A percentile compares a stretch with the other conserved stretches of the same genome.
These are phyloP conservation scores for Macrotyloma uniflorum DNA, from an alignment of 306 rosid genomes.

Conservation along the genomic window DNA sequence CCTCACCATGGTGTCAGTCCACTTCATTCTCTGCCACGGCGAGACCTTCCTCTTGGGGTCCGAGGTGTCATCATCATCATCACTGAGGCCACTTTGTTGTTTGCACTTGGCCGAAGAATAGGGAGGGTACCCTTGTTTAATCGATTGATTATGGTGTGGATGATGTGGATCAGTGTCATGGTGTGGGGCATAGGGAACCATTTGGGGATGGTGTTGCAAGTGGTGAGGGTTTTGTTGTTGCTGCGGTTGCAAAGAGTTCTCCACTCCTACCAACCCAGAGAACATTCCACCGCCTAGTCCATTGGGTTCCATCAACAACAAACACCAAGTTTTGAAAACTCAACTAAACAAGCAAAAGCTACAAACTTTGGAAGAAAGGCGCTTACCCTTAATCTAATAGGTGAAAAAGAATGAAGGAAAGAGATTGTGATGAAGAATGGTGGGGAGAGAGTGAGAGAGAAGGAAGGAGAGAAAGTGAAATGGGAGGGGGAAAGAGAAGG, in stretches of 20 bases:
- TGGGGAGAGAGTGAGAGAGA: not conserved
- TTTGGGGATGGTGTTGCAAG: constrained; percentile 52
- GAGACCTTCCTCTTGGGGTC: constrained; percentile 72
- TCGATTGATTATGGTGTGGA: constrained; percentile 47
- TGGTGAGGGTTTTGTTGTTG: constrained; percentile 52
- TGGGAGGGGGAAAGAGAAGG: not conserved
- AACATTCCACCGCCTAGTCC: constrained; percentile 65
- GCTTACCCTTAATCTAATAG: constrained; percentile 41
- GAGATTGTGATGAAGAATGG: no score
- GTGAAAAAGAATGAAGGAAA: not conserved
- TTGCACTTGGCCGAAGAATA: constrained; percentile 48
- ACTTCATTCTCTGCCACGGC: constrained; percentile 98
- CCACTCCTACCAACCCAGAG: constrained; percentile 69
- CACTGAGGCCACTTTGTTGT: constrained; percentile 52
- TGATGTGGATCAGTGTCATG: constrained; percentile 52
- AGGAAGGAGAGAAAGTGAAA: not conserved
- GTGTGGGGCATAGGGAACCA: constrained; percentile 50
- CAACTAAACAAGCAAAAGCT: not conserved
- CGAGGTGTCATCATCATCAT: constrained; percentile 63
- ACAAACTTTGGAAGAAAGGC: not conserved
- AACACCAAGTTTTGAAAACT: not conserved
- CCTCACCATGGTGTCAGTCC: constrained; percentile 91
- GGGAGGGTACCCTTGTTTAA: constrained; percentile 49
- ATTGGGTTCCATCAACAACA: constrained; percentile 64
- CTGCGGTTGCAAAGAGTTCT: constrained; percentile 62